These are phyloP conservation scores for Astrocystis sublimbata DNA, from an alignment of 495 filamentous ascomycete genomes.

Conservation along the genomic window DNA sequence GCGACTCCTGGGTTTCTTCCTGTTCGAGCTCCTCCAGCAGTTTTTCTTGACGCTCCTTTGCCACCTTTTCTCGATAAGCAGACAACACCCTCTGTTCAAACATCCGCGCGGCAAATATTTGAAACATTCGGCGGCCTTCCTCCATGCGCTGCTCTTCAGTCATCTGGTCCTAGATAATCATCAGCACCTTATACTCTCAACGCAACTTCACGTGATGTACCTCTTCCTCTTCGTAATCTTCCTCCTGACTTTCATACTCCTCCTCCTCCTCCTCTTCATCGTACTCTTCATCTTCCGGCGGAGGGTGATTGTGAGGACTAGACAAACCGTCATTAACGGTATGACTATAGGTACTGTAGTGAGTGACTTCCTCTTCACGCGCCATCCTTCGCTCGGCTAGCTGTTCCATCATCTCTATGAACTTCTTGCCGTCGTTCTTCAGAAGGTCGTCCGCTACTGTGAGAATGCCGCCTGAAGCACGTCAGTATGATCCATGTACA, in stretches of 20 bases:
- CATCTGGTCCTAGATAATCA: slow-evolving; percentile 75
- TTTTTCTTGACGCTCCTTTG: slow-evolving; percentile 85
- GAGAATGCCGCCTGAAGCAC: slow-evolving; percentile 81
- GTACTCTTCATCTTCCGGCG: slow-evolving; percentile 71
- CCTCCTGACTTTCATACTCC: slow-evolving; percentile 83
- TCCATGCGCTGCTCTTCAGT: slow-evolving; percentile 99
- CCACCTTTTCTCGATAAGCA: slow-evolving; percentile 96
- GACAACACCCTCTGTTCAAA: slow-evolving; percentile 96
- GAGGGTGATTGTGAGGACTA: slow-evolving; percentile 49
- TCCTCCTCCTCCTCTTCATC: slow-evolving; percentile 84
- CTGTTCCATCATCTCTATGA: slow-evolving; percentile 99
- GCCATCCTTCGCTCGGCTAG: slow-evolving; percentile 96
- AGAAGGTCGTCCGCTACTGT: slow-evolving; percentile 98
- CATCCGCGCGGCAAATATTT: slow-evolving; percentile 99
- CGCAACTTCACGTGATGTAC: slow-evolving; percentile 48
- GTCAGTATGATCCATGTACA: slow-evolving; percentile 34
- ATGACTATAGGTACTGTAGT: slow-evolving; percentile 63
- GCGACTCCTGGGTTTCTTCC: slow-evolving; percentile 69
- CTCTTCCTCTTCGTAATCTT: slow-evolving; percentile 87
- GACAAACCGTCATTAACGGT: slow-evolving; percentile 41
- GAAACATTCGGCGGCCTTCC: slow-evolving; percentile 97
- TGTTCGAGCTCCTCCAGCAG: slow-evolving; percentile 89
- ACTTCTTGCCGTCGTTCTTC: slow-evolving; percentile 98
- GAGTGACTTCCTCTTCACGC: slow-evolving; percentile 83
- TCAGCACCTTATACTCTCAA: slow-evolving; percentile 28